Base-by-base conservation (phyloP, 2,329 filamentous ascomycete species). In the Ceratocystis lukuohia region DNA sequence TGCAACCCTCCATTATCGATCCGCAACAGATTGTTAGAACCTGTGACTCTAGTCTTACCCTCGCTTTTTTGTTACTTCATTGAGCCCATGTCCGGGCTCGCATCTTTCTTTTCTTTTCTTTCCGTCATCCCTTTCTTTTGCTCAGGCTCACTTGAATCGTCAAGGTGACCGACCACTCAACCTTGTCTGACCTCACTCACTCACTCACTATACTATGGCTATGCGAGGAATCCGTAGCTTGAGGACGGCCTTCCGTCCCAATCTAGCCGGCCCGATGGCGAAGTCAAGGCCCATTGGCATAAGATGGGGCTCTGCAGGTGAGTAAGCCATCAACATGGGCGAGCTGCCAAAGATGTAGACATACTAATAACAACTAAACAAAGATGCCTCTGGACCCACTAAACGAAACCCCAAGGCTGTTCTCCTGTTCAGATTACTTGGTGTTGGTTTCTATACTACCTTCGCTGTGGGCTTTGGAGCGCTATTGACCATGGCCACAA, bases 401-500 rank as follows among this genome's bases (percentile, higher is more conserved):
- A 65, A 65, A 28, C 56, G 57, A 3, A 65, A 50, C 22, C 64
- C 64, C 41, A 65, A 65, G 53, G 64, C 64, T 28, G 28, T 61
- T 10, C 20, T 65, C 17, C 28, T 65, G 1, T 65, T 65, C 15
- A 48, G 61, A 44, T 50, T 66, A 15, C 63, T 68, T 28, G 66
- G 63, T 6, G 44, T 65, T 45, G 61, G 57, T 7, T 62, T 65
- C 15, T 65, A 65, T 44, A 65, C 66, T 15, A 65, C 59, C 5
- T 62, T 65, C 33, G 63, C 64, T 20, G 56, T 65, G n/a, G 57
- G 63, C 17, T 61, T 65, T 12, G 66, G 66, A 20, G 64, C 64
- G 12, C 12, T 66, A n/a, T 8, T 65, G 12, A 68, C 67, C 37
- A 61, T 69, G 48, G 53, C 61, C 48, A 66, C 66, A n/a, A 69